Evolutionary conservation across 345 rosid genomes (phyloP), one percentile per base, ranked within the genome.

Genomic region (Gossypium thurberi): DNA sequence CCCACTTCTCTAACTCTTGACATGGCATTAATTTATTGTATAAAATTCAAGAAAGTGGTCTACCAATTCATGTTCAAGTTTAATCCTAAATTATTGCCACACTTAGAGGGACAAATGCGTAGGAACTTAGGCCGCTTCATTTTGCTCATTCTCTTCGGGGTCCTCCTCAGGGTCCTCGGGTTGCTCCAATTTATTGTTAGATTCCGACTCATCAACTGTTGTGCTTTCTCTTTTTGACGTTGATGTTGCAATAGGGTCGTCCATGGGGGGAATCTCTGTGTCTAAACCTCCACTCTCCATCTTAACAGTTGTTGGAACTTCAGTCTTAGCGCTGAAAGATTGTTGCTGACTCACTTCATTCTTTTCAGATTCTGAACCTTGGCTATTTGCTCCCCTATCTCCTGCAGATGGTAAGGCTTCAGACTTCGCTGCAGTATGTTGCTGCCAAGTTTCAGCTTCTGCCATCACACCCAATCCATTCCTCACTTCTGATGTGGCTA

Each of bases 331-430:
- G 15, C 23, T 68, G 23, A 50, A 68, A 68, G 21, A 25, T 25
- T 50, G 71, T 26, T 48, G 71, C 18, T 17, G 58, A 68, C 43
- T 68, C 71, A 26, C 58, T 15, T 50, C 58, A 68, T 50, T 67
- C 42, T 9, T 67, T 67, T 67, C 71, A 48, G 43, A 48, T 15
- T 67, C 43, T 48, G 57, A 48, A 25, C 13, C 33, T 48, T 48
- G 58, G 8, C 23, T 25, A 10, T 68, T 17, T 25, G 42, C 44
- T 68, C 50, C 28, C 8, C 14, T 17, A 9, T 48, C n/a, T 25
- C 58, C 71, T 0, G 43, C 23, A 15, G 26, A 15, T 48, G 44
- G 71, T 3, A 7, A 48, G 18, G 58, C 44, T 68, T 25, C 71
- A 67, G 42, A 14, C 42, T 25, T 48, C 48, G 11, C 37, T 0